A percentile compares a stretch with the other conserved stretches of the same genome.
These are phyloP conservation scores for Ophiostoma perfectum DNA, from an alignment of 2,329 filamentous ascomycete species.

Conservation along the genomic window DNA sequence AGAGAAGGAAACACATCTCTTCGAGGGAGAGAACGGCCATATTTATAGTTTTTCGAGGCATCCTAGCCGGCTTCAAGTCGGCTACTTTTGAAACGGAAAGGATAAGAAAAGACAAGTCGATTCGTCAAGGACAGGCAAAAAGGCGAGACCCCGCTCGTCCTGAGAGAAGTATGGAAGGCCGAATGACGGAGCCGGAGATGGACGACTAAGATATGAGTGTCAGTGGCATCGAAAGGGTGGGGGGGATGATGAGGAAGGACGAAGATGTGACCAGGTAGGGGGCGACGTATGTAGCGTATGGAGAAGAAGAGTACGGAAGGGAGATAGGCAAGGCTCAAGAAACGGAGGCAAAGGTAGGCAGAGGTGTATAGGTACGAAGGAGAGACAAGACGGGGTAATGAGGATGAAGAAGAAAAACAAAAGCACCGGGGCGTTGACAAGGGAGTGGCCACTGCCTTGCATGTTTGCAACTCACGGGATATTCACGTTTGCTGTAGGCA, in stretches of 20 bases:
- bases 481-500: neutral
- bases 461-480: neutral
- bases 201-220: constrained; percentile 19
- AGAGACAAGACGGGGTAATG: neutral
- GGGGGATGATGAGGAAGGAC: constrained; percentile 9
- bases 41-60: constrained; percentile 57
- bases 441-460: neutral
- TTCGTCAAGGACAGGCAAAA: constrained; percentile 36
- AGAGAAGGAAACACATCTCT: constrained; percentile 46
- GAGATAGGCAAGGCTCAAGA: neutral
- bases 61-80: constrained; percentile 34
- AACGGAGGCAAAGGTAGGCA: neutral
- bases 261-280: constrained; percentile 17
- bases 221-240: constrained; percentile 18
- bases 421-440: neutral
- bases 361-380: constrained; percentile 10
- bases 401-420: neutral
- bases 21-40: constrained; percentile 45
- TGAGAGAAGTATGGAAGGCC: constrained; percentile 29
- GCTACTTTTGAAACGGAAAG: constrained; percentile 34
- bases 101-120: constrained; percentile 42
- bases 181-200: constrained; percentile 28
- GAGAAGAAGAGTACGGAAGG: constrained; percentile 15
- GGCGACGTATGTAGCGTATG: neutral
- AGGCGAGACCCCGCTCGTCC: constrained; percentile 39